Conservation (phyloP, 192 early-diverging fungal genomes). For the Linnemannia hyalina region DNA sequence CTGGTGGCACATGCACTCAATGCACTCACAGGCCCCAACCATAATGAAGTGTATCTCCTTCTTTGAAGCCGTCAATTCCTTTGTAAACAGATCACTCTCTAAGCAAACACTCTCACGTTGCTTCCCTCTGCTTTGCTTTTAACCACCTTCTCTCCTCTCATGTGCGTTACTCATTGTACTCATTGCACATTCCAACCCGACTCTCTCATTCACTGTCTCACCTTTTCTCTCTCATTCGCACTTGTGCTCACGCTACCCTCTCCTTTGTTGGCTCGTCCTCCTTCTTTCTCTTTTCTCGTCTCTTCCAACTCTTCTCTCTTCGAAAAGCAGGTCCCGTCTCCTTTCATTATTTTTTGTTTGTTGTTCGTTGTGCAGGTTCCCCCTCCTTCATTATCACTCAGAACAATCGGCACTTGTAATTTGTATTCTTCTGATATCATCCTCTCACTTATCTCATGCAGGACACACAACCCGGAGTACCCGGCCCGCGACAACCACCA, state of each 20-base stretch:
- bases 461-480: background rate
- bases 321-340: background rate
- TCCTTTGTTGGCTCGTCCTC: background rate
- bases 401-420: too few relatives aligned
- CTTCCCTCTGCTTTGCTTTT: too few relatives aligned
- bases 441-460: background rate
- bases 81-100: background rate
- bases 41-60: background rate
- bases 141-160: too few relatives aligned
- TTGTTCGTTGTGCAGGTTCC: too few relatives aligned
- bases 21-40: background rate
- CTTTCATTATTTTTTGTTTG: background rate
- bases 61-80: background rate
- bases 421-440: too few relatives aligned
- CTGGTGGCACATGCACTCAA: background rate
- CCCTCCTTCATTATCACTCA: too few relatives aligned
- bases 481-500: background rate
- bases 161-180: too few relatives aligned
- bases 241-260: background rate
- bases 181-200: background rate
- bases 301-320: background rate
- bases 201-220: background rate
- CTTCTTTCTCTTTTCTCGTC: background rate
- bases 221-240: background rate
- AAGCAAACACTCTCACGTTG: too few relatives aligned